Evolutionary conservation across 805 yeast species (phyloP), one percentile per base, ranked within the genome.

Genomic region (Nakazawaea ambrosiae): DNA sequence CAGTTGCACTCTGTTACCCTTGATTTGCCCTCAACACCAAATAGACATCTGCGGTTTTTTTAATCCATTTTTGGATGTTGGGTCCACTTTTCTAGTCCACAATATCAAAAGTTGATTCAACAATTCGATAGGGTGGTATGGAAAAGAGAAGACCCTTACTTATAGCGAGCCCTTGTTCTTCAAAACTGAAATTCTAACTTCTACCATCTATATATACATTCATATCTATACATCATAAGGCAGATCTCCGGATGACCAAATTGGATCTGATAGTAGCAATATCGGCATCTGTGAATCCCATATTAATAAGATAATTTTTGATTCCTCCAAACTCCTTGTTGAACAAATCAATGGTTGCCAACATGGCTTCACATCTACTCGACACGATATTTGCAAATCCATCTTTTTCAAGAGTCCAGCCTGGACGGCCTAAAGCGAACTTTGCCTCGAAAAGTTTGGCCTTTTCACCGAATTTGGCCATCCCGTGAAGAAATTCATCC

Each of bases 281-380:
- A 31, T 79, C 85, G 1, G 51, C 58, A 1, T 57, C 51, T 2
- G 63, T 48, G 28, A 81, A 61, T 1, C 67, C 68, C 44, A 82
- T 57, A 11, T 60, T 34, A 22, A 57, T 48, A 55, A 68, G 57
- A 50, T 78, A 85, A 8, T 50, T 46, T 5, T 68, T 65, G 14
- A 75, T 65, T 0, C 80, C 75, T 1, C 81, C 83, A 52, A 63
- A 81, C 36, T 70, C 63, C 3, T 49, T 42, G 31, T 73, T 57
- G 44, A 85, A 59, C 48, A 62, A 46, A n/a, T 67, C 75, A 29
- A 83, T 65, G 1, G 86, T 68, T 1, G 73, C 68, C 44, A 75
- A 58, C 88, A 84, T 79, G 2, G 84, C 75, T 47, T 81, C 89
- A 49, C 77, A 75, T 34, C 75, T 67, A 4, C 85, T 73, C 43